Conservation (phyloP, 306 rosid genomes). For the Pterocarpus santalinus region DNA sequence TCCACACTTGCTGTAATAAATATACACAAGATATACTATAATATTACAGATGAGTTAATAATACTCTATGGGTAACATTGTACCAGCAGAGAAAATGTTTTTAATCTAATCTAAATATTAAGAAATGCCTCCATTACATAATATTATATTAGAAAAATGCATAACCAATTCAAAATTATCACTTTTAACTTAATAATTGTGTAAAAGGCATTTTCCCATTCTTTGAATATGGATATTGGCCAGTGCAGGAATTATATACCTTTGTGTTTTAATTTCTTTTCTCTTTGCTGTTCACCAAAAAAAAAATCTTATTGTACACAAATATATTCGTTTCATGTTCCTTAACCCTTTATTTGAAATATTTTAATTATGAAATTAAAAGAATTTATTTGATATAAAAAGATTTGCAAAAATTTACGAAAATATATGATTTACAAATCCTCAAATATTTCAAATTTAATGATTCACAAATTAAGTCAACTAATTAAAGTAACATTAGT, state of each 20-base stretch:
- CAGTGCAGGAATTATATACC: not conserved
- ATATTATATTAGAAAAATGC: not conserved
- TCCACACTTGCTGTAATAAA: not conserved
- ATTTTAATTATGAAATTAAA: not conserved
- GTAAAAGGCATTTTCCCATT: not conserved
- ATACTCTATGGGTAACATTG: not conserved
- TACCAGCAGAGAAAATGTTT: not conserved
- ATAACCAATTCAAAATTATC: not conserved
- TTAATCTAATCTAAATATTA: not conserved
- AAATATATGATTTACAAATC: not conserved
- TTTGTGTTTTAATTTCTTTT: not conserved
- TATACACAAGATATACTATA: conserved; percentile 9
- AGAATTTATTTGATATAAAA: not conserved
- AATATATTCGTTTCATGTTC: not conserved
- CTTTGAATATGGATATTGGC: not conserved
- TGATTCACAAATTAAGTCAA: not conserved
- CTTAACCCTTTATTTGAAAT: not conserved
- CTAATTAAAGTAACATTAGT: not conserved
- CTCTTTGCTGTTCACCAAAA: not conserved
- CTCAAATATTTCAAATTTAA: not conserved
- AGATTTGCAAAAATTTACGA: not conserved
- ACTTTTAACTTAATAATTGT: no score
- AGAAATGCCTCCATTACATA: not conserved
- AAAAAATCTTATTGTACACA: not conserved
- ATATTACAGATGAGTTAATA: not conserved